Conservation (phyloP, 768 basidiomycete genomes). For the Mycena floridula region DNA sequence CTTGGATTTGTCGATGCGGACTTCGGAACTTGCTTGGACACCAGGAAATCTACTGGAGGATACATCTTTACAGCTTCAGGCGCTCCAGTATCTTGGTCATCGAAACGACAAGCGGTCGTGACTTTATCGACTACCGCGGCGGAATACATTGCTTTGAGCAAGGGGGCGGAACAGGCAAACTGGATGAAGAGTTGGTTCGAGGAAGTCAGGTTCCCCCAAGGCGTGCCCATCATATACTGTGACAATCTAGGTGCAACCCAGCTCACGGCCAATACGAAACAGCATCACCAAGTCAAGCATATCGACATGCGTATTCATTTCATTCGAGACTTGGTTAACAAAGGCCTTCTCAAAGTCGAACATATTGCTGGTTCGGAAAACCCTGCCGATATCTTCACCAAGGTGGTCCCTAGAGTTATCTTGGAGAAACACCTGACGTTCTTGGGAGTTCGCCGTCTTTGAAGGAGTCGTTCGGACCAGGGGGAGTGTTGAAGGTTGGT, state of each 20-base stretch:
- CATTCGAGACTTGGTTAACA: slow-evolving; percentile 6
- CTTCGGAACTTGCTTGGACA: slow-evolving; percentile 16
- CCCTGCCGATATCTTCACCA: background rate
- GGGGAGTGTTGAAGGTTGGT: background rate
- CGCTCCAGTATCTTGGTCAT: slow-evolving; percentile 16
- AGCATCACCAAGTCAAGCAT: slow-evolving; percentile 8
- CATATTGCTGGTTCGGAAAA: slow-evolving; percentile 1
- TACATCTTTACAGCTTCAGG: slow-evolving; percentile 10
- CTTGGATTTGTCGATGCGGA: slow-evolving; percentile 14
- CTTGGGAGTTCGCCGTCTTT: no score
- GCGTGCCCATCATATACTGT: background rate
- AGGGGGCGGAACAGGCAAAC: background rate
- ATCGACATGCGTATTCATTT: slow-evolving; percentile 10
- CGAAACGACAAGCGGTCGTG: slow-evolving; percentile 1
- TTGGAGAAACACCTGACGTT: slow-evolving; percentile 9
- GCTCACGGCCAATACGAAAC: background rate
- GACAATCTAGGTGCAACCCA: background rate
- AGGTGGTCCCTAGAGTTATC: slow-evolving; percentile 12
- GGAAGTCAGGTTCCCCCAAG: background rate
- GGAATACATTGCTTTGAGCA: background rate
- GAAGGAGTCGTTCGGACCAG: background rate
- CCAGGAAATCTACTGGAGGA: background rate
- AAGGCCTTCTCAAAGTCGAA: slow-evolving; percentile 4
- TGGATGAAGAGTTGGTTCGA: background rate
- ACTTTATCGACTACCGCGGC: background rate